A percentile compares a stretch with the other conserved stretches of the same genome.
phyloP scores from a whole-genome alignment of 2,329 filamentous ascomycete species.

The Cladorrhinum sp. region DNA sequence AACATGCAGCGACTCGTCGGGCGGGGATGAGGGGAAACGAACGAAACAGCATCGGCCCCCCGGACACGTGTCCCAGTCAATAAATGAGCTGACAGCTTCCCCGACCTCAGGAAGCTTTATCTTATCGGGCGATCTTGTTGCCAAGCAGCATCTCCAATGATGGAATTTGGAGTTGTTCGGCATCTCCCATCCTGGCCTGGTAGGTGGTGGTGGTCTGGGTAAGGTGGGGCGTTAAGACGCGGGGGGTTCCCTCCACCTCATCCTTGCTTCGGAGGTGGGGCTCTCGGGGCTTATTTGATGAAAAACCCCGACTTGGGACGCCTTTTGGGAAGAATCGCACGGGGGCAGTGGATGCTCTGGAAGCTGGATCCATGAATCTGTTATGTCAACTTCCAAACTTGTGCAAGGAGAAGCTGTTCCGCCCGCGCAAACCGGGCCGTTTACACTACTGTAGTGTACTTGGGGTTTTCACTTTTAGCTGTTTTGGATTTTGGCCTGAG shows the following conservation, averaged over 20 bases:
- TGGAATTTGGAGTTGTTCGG: not conserved
- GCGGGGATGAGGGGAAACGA: not conserved
- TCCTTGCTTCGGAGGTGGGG: not conserved
- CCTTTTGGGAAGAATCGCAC: not conserved
- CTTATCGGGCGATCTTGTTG: slow-evolving; percentile 16
- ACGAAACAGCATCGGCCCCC: slow-evolving; percentile 2
- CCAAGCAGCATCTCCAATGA: slow-evolving; percentile 3
- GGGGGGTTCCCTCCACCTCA: not conserved
- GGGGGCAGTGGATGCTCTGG: not conserved
- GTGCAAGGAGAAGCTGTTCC: not conserved
- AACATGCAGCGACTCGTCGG: slow-evolving; percentile 5
- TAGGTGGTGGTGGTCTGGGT: not conserved
- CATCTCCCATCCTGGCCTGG: slow-evolving; percentile 3
- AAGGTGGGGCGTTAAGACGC: not conserved
- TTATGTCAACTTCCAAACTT: not conserved
- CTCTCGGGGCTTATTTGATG: not conserved
- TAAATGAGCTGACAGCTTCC: slow-evolving; percentile 4
- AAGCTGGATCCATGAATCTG: not conserved
- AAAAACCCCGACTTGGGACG: not conserved
- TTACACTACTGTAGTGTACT: too few species aligned
- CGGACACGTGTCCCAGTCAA: slow-evolving; percentile 15
- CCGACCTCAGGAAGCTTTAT: slow-evolving; percentile 7
- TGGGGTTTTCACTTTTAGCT: not conserved
- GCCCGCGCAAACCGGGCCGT: not conserved
- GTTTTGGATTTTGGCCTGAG: not conserved